Evolutionary conservation across 768 basidiomycete genomes (phyloP).

Genomic region (Amanita molliuscula): DNA sequence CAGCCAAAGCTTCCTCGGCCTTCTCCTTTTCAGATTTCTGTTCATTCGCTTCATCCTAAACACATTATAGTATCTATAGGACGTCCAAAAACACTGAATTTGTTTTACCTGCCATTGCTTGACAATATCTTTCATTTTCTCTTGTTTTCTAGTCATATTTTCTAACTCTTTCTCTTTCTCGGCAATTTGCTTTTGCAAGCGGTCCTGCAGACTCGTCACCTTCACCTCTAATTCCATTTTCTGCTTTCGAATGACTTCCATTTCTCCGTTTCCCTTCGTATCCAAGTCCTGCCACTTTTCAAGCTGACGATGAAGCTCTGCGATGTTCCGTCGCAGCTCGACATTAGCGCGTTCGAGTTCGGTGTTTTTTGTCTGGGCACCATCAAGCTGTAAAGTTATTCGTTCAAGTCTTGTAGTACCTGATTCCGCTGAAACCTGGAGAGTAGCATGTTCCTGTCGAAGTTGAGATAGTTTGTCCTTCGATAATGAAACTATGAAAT

Average conservation of each 20-base stretch:
- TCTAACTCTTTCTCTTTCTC: constrained; percentile 24
- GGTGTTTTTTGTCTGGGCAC: constrained; percentile 35
- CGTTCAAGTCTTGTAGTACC: constrained; percentile 46
- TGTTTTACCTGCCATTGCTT: constrained; percentile 35
- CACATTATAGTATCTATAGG: neutral
- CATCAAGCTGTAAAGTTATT: constrained; percentile 45
- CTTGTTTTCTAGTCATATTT: constrained; percentile 31
- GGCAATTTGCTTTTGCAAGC: constrained; percentile 24
- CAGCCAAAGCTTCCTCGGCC: constrained; percentile 21
- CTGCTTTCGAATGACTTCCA: constrained; percentile 42
- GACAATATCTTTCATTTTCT: constrained; percentile 30
- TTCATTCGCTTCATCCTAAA: constrained; percentile 28
- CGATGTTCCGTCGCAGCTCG: constrained; percentile 45
- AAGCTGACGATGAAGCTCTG: constrained; percentile 51
- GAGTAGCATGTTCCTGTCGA: constrained; percentile 39
- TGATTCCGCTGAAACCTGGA: constrained; percentile 36
- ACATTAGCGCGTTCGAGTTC: constrained; percentile 49
- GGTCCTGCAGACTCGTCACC: constrained; percentile 34
- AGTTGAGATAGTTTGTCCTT: constrained; percentile 30
- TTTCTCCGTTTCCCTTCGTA: constrained; percentile 48
- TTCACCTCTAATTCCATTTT: constrained; percentile 47
- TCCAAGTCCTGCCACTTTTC: constrained; percentile 63
- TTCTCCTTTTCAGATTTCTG: constrained; percentile 26
- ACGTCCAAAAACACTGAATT: neutral
- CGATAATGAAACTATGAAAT: constrained; percentile 7